Base-by-base conservation (phyloP, 306 rosid genomes). In the Albizia julibrissin region DNA sequence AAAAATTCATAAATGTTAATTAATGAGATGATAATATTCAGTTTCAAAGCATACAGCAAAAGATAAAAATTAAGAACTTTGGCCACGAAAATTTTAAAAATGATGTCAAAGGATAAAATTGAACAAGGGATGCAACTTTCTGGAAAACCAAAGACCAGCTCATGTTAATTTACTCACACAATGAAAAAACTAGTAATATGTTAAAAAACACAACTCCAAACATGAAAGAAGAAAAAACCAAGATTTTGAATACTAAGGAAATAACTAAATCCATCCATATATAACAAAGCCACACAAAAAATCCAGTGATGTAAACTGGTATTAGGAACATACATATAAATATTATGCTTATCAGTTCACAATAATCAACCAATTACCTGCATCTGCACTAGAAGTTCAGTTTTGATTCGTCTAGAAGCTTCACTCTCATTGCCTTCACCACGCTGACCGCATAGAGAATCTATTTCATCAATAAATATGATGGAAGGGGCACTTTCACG, bases 341-440 rank as follows among this genome's bases (percentile, higher is more conserved):
- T 31, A 40, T 69, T 62, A 18, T 31, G 50, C 54, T 59, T 68
- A 49, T 75, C 72, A 74, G 43, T 77, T 81, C 79, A 79, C 50
- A 78, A 66, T 31, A 85, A 77, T 39, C 69, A 83, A 86, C 74
- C 18, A 39, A 75, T 59, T 91, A 96, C 99, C 99, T 96, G 99
- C 99, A 96, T 96, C 89, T 96, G 99, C 86, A 96, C 98, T 83
- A 96, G 88, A 86, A 96, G 97, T 87, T 96, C 99, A 2, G 99
- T 96, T 90, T 92, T 96, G 67, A 93, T 96, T 76, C 97, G 94
- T 84, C 98, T 91, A 77, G 98, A 96, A 73, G 99, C 99, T 94
- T 96, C 99, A 83, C 98, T 96, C 84, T 96, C 99, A 64, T 96
- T 96, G 84, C 99, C 99, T 90, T 96, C 99, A 70, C 99, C 99